These are phyloP conservation scores for Alectoria sarmentosa DNA, from an alignment of 495 filamentous ascomycete genomes.

Conservation along the genomic window DNA sequence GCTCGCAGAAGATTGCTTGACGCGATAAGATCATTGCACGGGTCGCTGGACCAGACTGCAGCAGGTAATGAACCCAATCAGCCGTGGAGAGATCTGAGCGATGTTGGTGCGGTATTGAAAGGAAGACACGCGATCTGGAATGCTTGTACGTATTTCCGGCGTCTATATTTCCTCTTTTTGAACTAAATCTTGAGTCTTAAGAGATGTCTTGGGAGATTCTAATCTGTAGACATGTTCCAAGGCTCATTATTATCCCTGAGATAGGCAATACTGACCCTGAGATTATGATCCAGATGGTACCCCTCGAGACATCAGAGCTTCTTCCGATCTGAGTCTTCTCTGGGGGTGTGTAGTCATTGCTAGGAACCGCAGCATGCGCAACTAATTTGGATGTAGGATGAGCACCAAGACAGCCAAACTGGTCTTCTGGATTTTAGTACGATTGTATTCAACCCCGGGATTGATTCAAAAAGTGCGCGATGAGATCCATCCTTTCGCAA, in stretches of 20 bases:
- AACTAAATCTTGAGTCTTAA: too few relatives aligned
- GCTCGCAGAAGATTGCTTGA: conserved; percentile 46
- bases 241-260: background rate
- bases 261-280: background rate
- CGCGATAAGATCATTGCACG: conserved; percentile 41
- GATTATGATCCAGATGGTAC: conserved; percentile 27
- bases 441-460: conserved; percentile 41
- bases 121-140: conserved; percentile 36
- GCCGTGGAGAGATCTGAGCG: conserved; percentile 48
- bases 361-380: background rate
- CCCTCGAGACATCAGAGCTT: conserved; percentile 31
- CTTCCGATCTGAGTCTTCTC: conserved; percentile 38
- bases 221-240: background rate
- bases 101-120: conserved; percentile 44
- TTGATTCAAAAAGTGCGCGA: conserved; percentile 43
- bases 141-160: background rate
- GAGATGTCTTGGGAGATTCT: too few relatives aligned
- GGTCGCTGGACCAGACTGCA: conserved; percentile 41
- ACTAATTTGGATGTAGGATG: background rate
- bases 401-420: conserved; percentile 45
- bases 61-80: conserved; percentile 40
- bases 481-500: conserved; percentile 45
- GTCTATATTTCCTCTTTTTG: background rate
- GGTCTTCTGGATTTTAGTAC: conserved; percentile 52
- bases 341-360: conserved; percentile 35